A percentile compares a stretch with the other conserved stretches of the same genome.
phyloP scores from a whole-genome alignment of 2,329 filamentous ascomycete species.

The Emergomyces orientalis region DNA sequence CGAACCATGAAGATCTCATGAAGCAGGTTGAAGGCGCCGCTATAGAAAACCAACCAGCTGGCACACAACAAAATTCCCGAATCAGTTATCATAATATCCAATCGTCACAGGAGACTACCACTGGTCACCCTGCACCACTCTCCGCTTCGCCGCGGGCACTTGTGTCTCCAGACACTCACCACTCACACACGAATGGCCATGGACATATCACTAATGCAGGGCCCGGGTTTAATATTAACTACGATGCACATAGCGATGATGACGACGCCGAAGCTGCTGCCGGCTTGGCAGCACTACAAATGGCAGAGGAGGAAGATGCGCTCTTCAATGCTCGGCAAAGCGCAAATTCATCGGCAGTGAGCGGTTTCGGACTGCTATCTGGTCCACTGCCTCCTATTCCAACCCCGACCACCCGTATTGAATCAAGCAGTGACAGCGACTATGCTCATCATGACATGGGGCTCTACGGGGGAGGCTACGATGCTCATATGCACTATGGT shows the following conservation, averaged over 20 bases:
- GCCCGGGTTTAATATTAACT: conserved; percentile 37
- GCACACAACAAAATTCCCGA: conserved; percentile 22
- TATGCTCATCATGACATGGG: conserved; percentile 63
- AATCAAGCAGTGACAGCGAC: conserved; percentile 60
- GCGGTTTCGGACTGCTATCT: conserved; percentile 32
- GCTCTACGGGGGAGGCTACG: conserved; percentile 63
- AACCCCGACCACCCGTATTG: conserved; percentile 9
- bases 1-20: conserved; percentile 49
- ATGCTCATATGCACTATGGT: conserved; percentile 53
- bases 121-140: conserved; percentile 18
- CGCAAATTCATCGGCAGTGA: conserved; percentile 44
- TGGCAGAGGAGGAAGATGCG: conserved; percentile 71
- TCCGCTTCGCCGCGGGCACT: conserved; percentile 22
- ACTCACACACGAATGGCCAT: conserved; percentile 40
- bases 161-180: conserved; percentile 36
- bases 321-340: conserved; percentile 52
- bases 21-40: conserved; percentile 48
- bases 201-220: conserved; percentile 40
- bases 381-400: conserved; percentile 24
- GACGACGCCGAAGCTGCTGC: conserved; percentile 83
- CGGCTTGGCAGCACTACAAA: conserved; percentile 71
- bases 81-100: conserved; percentile 20
- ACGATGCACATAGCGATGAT: conserved; percentile 54
- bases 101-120: conserved; percentile 14
- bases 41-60: conserved; percentile 27